These are phyloP conservation scores for Laetiporus sulphureus DNA, from an alignment of 1,284 basidiomycete genomes.

Conservation along the genomic window DNA sequence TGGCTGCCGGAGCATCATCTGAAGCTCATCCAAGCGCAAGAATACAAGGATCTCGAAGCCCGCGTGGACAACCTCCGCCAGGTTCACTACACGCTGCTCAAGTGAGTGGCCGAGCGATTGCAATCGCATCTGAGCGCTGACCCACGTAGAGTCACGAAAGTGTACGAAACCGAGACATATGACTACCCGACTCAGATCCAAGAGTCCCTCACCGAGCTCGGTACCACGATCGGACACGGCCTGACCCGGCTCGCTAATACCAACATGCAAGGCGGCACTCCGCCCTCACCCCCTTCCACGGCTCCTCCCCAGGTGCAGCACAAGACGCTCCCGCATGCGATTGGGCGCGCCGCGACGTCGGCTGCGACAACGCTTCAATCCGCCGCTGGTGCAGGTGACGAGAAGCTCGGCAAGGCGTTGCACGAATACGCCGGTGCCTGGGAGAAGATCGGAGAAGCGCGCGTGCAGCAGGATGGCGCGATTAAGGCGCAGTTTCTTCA, in stretches of 20 bases:
- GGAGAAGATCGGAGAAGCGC: slow-evolving; percentile 84
- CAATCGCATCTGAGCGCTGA: too few species aligned
- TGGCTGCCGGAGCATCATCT: neutral
- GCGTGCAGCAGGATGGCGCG: slow-evolving; percentile 76
- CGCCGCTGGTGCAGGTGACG: slow-evolving; percentile 41
- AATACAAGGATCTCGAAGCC: slow-evolving; percentile 94
- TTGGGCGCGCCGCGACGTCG: slow-evolving; percentile 74
- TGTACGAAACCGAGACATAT: slow-evolving; percentile 82
- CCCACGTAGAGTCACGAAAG: slow-evolving; percentile 65
- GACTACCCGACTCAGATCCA: slow-evolving; percentile 83
- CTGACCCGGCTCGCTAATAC: slow-evolving; percentile 83
- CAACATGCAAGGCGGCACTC: slow-evolving; percentile 85
- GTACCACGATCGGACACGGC: slow-evolving; percentile 69
- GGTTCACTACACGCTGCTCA: slow-evolving; percentile 78
- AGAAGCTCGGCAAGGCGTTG: slow-evolving; percentile 74
- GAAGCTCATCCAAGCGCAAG: slow-evolving; percentile 33
- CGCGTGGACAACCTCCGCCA: slow-evolving; percentile 89
- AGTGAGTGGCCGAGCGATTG: slow-evolving; percentile 53
- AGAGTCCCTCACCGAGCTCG: slow-evolving; percentile 68
- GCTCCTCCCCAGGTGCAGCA: slow-evolving; percentile 54
- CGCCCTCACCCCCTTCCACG: slow-evolving; percentile 70
- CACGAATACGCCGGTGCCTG: slow-evolving; percentile 77
- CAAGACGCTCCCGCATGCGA: slow-evolving; percentile 95
- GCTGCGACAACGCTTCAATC: slow-evolving; percentile 55
- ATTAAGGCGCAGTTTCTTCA: slow-evolving; percentile 75